A percentile compares a stretch with the other conserved stretches of the same genome.
Conservation (phyloP, 805 yeast genomes). For the Cyberlindnera petersonii region DNA sequence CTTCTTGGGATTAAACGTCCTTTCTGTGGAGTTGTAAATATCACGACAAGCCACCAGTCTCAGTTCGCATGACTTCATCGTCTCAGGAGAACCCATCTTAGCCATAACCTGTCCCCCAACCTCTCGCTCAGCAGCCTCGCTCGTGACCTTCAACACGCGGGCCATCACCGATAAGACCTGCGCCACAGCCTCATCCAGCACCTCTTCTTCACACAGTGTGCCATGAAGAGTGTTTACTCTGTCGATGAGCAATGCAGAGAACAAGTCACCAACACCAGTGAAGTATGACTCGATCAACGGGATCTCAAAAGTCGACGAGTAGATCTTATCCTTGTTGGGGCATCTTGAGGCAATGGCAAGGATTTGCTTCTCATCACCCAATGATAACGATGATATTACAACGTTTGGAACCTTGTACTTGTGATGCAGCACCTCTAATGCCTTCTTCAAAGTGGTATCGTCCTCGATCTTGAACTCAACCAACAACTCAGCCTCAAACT, state of each 20-base stretch:
- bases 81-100: slow-evolving; percentile 51
- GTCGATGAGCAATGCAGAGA: slow-evolving; percentile 74
- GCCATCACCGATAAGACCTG: slow-evolving; percentile 57
- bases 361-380: slow-evolving; percentile 20
- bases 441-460: slow-evolving; percentile 37
- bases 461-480: slow-evolving; percentile 46
- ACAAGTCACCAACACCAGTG: slow-evolving; percentile 93
- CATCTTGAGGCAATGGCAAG: slow-evolving; percentile 21
- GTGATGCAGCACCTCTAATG: slow-evolving; percentile 46
- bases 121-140: slow-evolving; percentile 33
- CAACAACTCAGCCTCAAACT: slow-evolving; percentile 78
- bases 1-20: slow-evolving; percentile 10
- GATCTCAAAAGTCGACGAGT: slow-evolving; percentile 38
- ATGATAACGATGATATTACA: slow-evolving; percentile 59
- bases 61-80: slow-evolving; percentile 71
- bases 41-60: slow-evolving; percentile 59
- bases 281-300: slow-evolving; percentile 74
- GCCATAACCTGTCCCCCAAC: slow-evolving; percentile 41
- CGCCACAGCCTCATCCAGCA: slow-evolving; percentile 38
- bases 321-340: slow-evolving; percentile 6
- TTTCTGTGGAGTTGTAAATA: slow-evolving; percentile 19
- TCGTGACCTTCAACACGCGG: slow-evolving; percentile 46
- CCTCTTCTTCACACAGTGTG: neutral
- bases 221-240: slow-evolving; percentile 40
- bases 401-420: slow-evolving; percentile 51